Evolutionary conservation across 2,329 filamentous ascomycete species (phyloP), one percentile per base, ranked within the genome.

Genomic region (Phyllosticta citribraziliensis): DNA sequence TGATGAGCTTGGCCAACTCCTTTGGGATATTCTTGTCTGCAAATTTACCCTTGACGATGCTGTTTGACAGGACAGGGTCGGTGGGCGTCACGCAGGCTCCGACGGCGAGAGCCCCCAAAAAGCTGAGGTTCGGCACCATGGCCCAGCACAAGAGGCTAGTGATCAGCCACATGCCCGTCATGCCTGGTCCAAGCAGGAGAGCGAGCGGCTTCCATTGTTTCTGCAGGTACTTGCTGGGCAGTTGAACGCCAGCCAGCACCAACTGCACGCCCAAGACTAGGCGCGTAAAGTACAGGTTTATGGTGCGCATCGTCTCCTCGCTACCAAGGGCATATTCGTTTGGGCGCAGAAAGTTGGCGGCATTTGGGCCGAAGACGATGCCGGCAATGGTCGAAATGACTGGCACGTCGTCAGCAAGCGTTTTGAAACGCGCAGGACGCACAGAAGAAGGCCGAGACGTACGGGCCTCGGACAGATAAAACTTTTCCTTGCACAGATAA

Each of bases 31-130:
- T 94, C 68, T 91, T 88, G 69, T 96, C 91, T 0, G 92, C 92
- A 70, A 96, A 97, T 67, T 89, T 92, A 33, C 91, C 91, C 76
- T 96, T 96, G 54, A 96, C 90, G 62, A 96, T 96, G 2, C 88
- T 88, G 65, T 94, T 93, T 17, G 88, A 93, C 47, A 96, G 74
- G 1, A 96, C 85, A 0, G 92, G 92, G 68, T 97, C 92, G 0
- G 92, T 96, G 0, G 91, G 92, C 2, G 92, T 94, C n/a, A 97
- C 85, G 69, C 91, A 96, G 0, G 91, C 88, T 1, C 86, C 91
- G 11, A 96, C 79, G 17, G 86, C 88, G 11, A 96, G 79, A 0
- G 92, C 88, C 66, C 94, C 88, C 1, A 96, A 78, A 65, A 94
- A 89, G 30, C 78, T 79, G 17, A 93, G 77, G 56, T 84, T 76